These are phyloP conservation scores for Prunus kanzakura DNA, from an alignment of 306 rosid species.

Conservation along the genomic window DNA sequence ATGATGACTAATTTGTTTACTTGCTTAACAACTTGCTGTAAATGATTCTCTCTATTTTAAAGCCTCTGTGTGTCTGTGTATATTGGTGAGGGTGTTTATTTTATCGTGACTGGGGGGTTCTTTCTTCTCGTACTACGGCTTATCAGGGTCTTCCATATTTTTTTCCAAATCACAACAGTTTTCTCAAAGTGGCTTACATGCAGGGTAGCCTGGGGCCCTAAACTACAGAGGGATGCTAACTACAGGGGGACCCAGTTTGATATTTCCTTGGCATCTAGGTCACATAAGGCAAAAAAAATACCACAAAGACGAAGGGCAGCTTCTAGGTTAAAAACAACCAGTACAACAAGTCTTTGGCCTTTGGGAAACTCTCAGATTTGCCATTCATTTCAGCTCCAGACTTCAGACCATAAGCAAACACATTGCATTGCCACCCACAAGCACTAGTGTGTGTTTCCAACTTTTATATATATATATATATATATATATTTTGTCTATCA, in stretches of 20 bases:
- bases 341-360: not conserved
- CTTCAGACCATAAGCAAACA: too few relatives aligned
- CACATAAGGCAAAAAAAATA: not conserved
- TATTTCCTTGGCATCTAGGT: not conserved
- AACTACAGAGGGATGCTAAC: not conserved
- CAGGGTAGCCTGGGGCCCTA: not conserved
- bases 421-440: too few relatives aligned
- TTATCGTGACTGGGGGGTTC: not conserved
- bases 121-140: not conserved
- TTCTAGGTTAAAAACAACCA: not conserved
- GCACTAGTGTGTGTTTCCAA: not conserved
- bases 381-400: too few relatives aligned
- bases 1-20: not conserved
- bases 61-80: too few relatives aligned
- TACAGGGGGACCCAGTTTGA: not conserved
- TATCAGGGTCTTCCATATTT: conserved; percentile 4
- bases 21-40: not conserved
- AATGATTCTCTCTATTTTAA: too few relatives aligned
- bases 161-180: conserved; percentile 2
- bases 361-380: not conserved
- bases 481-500: not conserved
- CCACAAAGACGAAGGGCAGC: not conserved
- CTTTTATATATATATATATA: too few relatives aligned
- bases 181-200: conserved; percentile 28
- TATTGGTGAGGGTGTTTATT: too few relatives aligned